A percentile compares a stretch with the other conserved stretches of the same genome.
phyloP scores from a whole-genome alignment of 257 asterid species.

The Cordia subcordata region DNA sequence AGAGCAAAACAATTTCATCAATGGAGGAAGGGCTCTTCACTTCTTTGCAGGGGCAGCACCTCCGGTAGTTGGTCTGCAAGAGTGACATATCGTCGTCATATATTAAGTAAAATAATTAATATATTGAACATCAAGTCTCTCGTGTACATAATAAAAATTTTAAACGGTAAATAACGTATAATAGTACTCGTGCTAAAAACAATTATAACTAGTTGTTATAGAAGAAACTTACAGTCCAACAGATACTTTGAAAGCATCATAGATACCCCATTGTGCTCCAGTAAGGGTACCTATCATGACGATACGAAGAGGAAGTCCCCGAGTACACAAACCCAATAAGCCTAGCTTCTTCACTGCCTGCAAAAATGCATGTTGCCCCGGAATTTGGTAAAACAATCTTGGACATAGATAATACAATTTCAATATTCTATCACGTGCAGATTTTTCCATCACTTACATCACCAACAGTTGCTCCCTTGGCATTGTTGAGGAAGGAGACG shows the following conservation, averaged over 20 bases:
- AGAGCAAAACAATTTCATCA: background rate
- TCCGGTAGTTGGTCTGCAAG: constrained; percentile 63
- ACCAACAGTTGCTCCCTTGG: constrained; percentile 21
- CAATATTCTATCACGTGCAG: background rate
- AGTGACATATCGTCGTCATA: background rate
- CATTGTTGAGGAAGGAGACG: constrained; percentile 22
- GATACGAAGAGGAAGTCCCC: constrained; percentile 70
- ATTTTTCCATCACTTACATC: constrained; percentile 36
- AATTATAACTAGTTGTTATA: background rate
- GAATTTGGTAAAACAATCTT: background rate
- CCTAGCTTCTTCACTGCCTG: constrained; percentile 65
- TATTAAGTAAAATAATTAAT: background rate
- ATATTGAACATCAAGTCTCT: background rate
- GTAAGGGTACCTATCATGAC: constrained; percentile 64
- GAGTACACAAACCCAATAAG: constrained; percentile 50
- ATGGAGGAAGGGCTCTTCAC: constrained; percentile 10
- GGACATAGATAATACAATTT: background rate
- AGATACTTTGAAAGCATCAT: constrained; percentile 57
- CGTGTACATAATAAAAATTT: background rate
- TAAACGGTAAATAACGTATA: no score
- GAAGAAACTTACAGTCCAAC: constrained; percentile 48
- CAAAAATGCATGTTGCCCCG: background rate
- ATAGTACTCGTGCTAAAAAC: no score
- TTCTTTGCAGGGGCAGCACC: constrained; percentile 46
- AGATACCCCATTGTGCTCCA: constrained; percentile 63